Conservation (phyloP, 345 rosid species). For the Laguncularia racemosa region DNA sequence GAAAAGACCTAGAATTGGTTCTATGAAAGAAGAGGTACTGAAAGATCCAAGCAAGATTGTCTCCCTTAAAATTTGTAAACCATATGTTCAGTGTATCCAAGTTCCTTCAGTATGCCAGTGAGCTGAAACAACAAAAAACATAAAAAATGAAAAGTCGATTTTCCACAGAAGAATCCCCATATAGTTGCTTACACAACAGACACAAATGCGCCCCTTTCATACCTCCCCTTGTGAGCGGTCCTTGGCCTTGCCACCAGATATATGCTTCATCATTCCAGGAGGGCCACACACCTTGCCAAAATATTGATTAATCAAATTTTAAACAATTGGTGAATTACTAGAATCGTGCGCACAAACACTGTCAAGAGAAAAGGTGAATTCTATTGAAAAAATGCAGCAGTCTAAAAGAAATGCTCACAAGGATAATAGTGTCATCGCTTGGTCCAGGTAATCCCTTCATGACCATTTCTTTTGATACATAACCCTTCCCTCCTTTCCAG, state of each 20-base stretch:
- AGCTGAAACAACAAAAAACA: constrained; percentile 43
- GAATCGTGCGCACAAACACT: too few relatives aligned
- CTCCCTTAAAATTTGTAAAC: constrained; percentile 75
- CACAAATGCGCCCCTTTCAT: constrained; percentile 7
- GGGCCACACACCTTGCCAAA: constrained; percentile 83
- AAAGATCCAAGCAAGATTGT: too few relatives aligned
- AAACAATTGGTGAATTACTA: too few relatives aligned
- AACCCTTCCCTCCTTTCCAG: constrained; percentile 93
- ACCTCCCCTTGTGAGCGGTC: constrained; percentile 95
- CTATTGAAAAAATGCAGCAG: background rate
- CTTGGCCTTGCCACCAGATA: constrained; percentile 88
- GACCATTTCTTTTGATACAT: constrained; percentile 69
- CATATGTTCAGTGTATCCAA: constrained; percentile 80
- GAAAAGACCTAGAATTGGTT: too few relatives aligned
- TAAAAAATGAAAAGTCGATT: constrained; percentile 1
- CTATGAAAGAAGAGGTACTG: too few relatives aligned
- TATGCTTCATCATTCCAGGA: constrained; percentile 90
- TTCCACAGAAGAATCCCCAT: background rate
- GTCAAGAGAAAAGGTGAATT: background rate
- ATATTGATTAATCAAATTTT: too few relatives aligned
- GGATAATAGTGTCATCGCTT: constrained; percentile 71
- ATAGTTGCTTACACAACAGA: background rate
- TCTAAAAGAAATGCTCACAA: constrained; percentile 37
- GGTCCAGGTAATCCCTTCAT: constrained; percentile 81
- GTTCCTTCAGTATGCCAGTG: constrained; percentile 73